Conservation (phyloP, 805 yeast species). For the Kodamaea leandrae region DNA sequence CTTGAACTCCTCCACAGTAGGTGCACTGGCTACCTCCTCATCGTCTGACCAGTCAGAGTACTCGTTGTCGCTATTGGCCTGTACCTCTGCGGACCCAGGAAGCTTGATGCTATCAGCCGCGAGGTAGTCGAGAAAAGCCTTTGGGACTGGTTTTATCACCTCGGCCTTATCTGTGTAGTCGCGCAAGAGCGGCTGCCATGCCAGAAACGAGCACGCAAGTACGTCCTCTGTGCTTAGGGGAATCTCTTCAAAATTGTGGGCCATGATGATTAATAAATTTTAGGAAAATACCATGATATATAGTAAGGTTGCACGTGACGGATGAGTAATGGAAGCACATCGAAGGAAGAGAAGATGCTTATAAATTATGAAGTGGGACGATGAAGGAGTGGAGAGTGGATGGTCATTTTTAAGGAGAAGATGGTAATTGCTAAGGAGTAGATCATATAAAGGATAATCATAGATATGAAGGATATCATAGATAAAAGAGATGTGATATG, state of each 20-base stretch:
- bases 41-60: constrained; percentile 71
- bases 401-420: too few relatives aligned
- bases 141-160: constrained; percentile 34
- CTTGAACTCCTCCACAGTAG: constrained; percentile 47
- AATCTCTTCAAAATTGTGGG: constrained; percentile 27
- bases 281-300: too few relatives aligned
- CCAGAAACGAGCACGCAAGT: constrained; percentile 32
- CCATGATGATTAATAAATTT: background rate
- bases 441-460: too few relatives aligned
- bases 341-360: too few relatives aligned
- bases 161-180: constrained; percentile 20
- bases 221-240: constrained; percentile 26
- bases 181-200: constrained; percentile 31
- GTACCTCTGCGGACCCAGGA: background rate
- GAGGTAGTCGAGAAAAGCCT: constrained; percentile 33
- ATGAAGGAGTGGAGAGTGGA: too few relatives aligned
- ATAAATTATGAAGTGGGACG: too few relatives aligned
- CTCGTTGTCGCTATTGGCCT: constrained; percentile 53
- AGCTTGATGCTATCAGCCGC: constrained; percentile 65
- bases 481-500: too few relatives aligned
- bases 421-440: too few relatives aligned
- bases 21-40: constrained; percentile 16
- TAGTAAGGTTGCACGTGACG: too few relatives aligned
- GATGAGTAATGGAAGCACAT: too few relatives aligned
- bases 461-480: too few relatives aligned